These are phyloP conservation scores for Hymenoscyphus scutula DNA, from an alignment of 2,329 filamentous ascomycete species.

Conservation along the genomic window DNA sequence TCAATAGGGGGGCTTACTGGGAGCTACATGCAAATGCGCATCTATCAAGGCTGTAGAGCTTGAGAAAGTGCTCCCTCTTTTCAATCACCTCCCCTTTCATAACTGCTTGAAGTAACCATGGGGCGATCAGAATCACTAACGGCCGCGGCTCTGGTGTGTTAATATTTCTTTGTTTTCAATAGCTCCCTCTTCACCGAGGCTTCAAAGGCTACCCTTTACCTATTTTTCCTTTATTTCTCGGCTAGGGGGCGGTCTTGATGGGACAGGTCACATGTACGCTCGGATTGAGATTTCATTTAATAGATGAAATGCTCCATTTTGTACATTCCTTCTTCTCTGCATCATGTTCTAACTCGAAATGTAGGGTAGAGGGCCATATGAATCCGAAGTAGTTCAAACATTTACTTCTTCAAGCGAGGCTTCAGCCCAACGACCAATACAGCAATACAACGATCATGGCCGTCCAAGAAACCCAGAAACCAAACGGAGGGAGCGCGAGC, in stretches of 20 bases:
- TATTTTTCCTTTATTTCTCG: too few species aligned
- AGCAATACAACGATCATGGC: conserved; percentile 36
- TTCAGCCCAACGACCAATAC: conserved; percentile 16
- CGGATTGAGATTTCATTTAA: not conserved
- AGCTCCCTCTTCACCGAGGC: not conserved
- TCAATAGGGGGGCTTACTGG: too few species aligned
- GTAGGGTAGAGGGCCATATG: conserved; percentile 37
- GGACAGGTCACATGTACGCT: not conserved
- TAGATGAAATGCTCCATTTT: not conserved
- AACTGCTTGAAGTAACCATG: conserved; percentile 17
- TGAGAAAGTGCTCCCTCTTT: not conserved
- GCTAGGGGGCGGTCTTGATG: too few species aligned
- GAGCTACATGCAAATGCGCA: too few species aligned
- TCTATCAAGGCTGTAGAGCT: too few species aligned
- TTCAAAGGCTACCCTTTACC: too few species aligned
- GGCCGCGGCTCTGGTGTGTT: conserved; percentile 27
- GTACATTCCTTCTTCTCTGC: too few species aligned
- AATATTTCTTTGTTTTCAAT: not conserved
- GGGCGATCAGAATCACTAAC: conserved; percentile 28
- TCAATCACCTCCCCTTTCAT: not conserved
- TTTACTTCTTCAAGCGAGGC: not conserved
- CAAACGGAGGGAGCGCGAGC: conserved; percentile 33
- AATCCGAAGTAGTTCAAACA: conserved; percentile 32
- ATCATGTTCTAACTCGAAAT: not conserved
- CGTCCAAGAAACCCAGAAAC: conserved; percentile 36